Conservation (phyloP, 345 rosid species). For the Theobroma cacao region DNA sequence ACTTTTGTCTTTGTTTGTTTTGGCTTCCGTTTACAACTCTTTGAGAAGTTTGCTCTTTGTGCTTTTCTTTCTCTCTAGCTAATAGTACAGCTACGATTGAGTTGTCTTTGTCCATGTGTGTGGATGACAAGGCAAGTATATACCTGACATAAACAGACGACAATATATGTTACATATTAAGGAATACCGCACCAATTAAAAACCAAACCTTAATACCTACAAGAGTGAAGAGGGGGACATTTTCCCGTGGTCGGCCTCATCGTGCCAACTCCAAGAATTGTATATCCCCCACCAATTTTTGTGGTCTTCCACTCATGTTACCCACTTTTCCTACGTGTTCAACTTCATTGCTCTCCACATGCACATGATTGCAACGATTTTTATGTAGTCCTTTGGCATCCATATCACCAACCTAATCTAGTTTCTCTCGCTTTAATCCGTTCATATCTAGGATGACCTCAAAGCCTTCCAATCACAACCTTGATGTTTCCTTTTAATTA, state of each 20-base stretch:
- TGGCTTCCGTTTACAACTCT: too few species aligned
- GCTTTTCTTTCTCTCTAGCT: neutral
- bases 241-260: constrained; percentile 19
- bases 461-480: neutral
- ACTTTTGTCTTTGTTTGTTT: too few species aligned
- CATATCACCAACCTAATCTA: constrained; percentile 33
- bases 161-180: neutral
- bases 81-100: neutral
- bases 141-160: constrained; percentile 12
- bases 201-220: neutral
- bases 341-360: constrained; percentile 24
- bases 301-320: constrained; percentile 10
- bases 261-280: constrained; percentile 6
- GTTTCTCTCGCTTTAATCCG: neutral
- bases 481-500: neutral
- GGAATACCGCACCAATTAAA: neutral
- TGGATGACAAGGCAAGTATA: constrained; percentile 11
- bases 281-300: neutral
- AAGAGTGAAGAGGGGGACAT: neutral
- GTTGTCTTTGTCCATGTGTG: constrained; percentile 16
- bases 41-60: neutral
- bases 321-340: constrained; percentile 17
- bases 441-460: neutral
- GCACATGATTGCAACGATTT: neutral
- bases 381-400: neutral